These are phyloP conservation scores for Talaromyces amestolkiae DNA, from an alignment of 2,329 filamentous ascomycete genomes.

Conservation along the genomic window DNA sequence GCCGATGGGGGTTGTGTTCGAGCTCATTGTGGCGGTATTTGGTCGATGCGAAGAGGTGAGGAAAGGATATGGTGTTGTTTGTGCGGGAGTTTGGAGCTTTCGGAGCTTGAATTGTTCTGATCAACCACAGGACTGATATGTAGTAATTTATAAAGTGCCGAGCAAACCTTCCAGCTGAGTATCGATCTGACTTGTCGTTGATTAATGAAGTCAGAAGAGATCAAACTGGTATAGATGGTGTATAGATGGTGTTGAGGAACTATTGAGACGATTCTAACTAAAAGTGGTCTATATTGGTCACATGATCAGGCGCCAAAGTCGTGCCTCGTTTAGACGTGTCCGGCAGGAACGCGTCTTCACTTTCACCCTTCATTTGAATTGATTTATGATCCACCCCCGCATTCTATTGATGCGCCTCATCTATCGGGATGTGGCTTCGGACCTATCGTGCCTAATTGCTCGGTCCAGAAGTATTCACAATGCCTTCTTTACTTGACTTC, in stretches of 20 bases:
- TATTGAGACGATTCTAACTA: constrained; percentile 25
- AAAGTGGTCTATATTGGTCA: constrained; percentile 3
- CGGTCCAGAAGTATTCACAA: not conserved
- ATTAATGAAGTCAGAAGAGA: not conserved
- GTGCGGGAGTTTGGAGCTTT: not conserved
- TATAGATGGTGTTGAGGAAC: not conserved
- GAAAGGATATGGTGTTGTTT: not conserved
- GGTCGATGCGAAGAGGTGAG: not conserved
- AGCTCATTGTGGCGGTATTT: constrained; percentile 11
- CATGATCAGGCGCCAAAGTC: constrained; percentile 7
- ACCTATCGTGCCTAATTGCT: not conserved
- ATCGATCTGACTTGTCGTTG: not conserved
- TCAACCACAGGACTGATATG: not conserved
- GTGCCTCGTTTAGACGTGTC: constrained; percentile 5
- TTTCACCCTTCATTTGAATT: not conserved
- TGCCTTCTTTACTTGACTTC: constrained; percentile 35
- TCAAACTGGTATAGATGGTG: not conserved
- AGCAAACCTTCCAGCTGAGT: not conserved
- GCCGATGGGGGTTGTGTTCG: constrained; percentile 14
- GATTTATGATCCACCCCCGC: not conserved
- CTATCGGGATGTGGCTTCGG: not conserved
- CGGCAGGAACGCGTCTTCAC: constrained; percentile 1
- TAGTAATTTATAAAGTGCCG: not conserved
- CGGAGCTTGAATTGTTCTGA: not conserved
- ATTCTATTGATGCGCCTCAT: not conserved